Conservation (phyloP, 306 rosid genomes). For the Prinsepia uniflora region DNA sequence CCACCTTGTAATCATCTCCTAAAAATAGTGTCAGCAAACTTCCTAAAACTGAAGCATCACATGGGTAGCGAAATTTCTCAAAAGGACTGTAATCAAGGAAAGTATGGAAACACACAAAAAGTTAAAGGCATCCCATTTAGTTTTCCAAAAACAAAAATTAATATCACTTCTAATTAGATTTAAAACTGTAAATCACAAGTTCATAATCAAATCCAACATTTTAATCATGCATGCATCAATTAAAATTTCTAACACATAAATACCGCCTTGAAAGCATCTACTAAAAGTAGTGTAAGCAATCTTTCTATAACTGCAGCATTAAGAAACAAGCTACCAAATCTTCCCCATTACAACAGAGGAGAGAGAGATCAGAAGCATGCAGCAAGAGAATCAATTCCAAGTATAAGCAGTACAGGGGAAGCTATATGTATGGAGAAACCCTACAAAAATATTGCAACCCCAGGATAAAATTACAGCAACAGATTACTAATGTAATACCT, state of each 20-base stretch:
- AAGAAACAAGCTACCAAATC: not conserved
- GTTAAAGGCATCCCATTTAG: not conserved
- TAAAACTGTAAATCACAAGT: not conserved
- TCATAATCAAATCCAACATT: not conserved
- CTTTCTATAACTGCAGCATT: not conserved
- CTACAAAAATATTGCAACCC: slow-evolving; percentile 1
- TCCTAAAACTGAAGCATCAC: too few relatives aligned
- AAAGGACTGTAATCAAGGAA: not conserved
- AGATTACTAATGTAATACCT: slow-evolving; percentile 45
- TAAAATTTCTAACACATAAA: not conserved
- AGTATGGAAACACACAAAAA: not conserved
- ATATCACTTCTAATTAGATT: not conserved
- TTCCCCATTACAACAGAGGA: not conserved
- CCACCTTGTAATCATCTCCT: too few relatives aligned
- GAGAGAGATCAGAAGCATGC: not conserved
- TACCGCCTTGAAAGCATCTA: not conserved
- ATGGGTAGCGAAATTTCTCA: slow-evolving; percentile 20
- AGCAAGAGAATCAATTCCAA: not conserved
- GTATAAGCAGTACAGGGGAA: slow-evolving; percentile 8
- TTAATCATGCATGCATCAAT: slow-evolving; percentile 2
- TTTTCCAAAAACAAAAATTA: not conserved
- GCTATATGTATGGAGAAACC: slow-evolving; percentile 6
- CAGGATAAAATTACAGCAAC: slow-evolving; percentile 23
- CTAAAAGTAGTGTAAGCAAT: not conserved
- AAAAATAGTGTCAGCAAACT: too few relatives aligned